phyloP scores from a whole-genome alignment of 108 stramenopile species.

The Nitzschia sp. region DNA sequence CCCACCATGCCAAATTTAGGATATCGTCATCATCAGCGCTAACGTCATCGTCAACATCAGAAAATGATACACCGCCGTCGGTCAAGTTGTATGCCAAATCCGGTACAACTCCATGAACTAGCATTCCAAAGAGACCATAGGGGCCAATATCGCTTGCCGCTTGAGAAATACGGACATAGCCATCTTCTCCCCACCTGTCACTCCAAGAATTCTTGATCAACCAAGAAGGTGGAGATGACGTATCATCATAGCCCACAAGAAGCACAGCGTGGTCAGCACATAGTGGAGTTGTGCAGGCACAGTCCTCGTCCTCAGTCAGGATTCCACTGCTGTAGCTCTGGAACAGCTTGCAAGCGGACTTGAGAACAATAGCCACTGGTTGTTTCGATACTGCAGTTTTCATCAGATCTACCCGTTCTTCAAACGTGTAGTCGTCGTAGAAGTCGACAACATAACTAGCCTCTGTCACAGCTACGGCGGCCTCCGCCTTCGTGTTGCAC shows the following conservation, averaged over 20 bases:
- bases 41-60: neutral
- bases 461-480: slow-evolving; percentile 28
- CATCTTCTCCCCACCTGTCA: slow-evolving; percentile 48
- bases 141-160: slow-evolving; percentile 14
- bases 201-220: slow-evolving; percentile 47
- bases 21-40: neutral
- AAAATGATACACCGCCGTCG: neutral
- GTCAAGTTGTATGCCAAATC: slow-evolving; percentile 9
- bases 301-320: slow-evolving; percentile 67
- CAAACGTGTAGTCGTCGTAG: slow-evolving; percentile 33
- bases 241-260: slow-evolving; percentile 77
- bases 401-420: slow-evolving; percentile 42
- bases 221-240: slow-evolving; percentile 51
- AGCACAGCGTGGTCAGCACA: slow-evolving; percentile 85
- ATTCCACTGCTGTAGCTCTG: slow-evolving; percentile 78
- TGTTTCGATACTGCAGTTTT: slow-evolving; percentile 44
- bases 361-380: slow-evolving; percentile 53
- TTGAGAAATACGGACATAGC: slow-evolving; percentile 56
- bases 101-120: slow-evolving; percentile 43
- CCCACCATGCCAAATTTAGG: slow-evolving; percentile 9
- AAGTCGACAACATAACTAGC: slow-evolving; percentile 33
- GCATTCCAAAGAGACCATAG: slow-evolving; percentile 60
- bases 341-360: slow-evolving; percentile 53
- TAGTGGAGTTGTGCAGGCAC: slow-evolving; percentile 37
- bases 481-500: slow-evolving; percentile 22